Evolutionary conservation across 345 rosid species (phyloP).

Genomic region (Euphorbia pulcherrima): DNA sequence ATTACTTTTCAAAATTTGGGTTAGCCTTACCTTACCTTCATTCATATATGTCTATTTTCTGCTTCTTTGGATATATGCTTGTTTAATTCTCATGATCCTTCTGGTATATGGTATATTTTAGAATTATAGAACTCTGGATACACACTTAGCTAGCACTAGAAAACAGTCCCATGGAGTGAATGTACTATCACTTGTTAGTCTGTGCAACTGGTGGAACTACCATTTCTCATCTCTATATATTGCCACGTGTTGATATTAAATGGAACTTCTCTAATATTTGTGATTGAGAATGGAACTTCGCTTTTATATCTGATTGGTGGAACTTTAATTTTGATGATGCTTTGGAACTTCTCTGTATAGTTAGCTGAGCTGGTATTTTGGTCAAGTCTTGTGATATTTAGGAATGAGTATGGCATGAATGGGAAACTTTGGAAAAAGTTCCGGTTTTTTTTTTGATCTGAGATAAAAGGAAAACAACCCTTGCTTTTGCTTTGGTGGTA

Average conservation of each 20-base stretch:
- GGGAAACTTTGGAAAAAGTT: background rate
- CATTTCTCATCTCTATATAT: background rate
- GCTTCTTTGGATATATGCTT: background rate
- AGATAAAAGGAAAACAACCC: background rate
- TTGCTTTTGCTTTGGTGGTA: background rate
- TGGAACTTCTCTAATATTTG: background rate
- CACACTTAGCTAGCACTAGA: background rate
- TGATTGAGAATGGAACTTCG: too few relatives aligned
- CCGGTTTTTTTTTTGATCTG: background rate
- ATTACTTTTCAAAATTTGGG: constrained; percentile 85
- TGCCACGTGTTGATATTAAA: background rate
- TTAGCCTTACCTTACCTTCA: constrained; percentile 30
- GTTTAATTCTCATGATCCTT: background rate
- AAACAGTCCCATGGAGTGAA: constrained; percentile 1
- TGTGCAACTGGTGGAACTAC: constrained; percentile 1
- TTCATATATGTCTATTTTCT: background rate
- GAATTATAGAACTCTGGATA: background rate
- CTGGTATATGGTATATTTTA: background rate
- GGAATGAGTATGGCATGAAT: background rate
- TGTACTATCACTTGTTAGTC: background rate
- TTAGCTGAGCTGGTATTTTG: background rate
- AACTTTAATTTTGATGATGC: too few relatives aligned
- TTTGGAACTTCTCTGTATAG: background rate
- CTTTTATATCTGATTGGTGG: too few relatives aligned
- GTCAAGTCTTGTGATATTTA: background rate